A percentile compares a stretch with the other conserved stretches of the same genome.
Evolutionary conservation across 495 filamentous ascomycete genomes (phyloP).

Genomic region (Penicillium crystallinum): DNA sequence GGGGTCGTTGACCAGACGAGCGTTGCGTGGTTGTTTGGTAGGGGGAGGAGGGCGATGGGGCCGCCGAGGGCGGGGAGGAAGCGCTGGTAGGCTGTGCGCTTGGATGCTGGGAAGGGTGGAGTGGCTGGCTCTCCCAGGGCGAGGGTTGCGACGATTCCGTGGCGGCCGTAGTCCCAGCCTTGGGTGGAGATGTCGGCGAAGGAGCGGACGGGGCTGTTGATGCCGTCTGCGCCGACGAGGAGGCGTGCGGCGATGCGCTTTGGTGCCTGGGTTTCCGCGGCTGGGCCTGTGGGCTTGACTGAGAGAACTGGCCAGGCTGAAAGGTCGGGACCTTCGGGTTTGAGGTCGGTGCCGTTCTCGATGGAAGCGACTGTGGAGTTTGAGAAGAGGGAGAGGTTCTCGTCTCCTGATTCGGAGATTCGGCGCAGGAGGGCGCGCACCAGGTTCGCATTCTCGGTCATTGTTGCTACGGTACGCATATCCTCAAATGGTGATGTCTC

Average conservation of each 20-base stretch:
- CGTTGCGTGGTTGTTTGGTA: slow-evolving; percentile 75
- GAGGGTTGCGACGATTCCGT: slow-evolving; percentile 88
- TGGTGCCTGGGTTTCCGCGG: slow-evolving; percentile 29
- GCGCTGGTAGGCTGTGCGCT: slow-evolving; percentile 83
- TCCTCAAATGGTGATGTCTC: slow-evolving; percentile 45
- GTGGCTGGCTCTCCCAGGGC: slow-evolving; percentile 51
- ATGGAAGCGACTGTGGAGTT: slow-evolving; percentile 73
- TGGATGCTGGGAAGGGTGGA: slow-evolving; percentile 28
- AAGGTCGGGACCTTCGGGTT: slow-evolving; percentile 63
- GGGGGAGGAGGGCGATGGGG: slow-evolving; percentile 82
- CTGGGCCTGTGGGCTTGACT: slow-evolving; percentile 41
- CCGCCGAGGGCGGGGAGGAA: slow-evolving; percentile 80
- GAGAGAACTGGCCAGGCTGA: slow-evolving; percentile 81
- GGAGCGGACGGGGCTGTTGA: slow-evolving; percentile 85
- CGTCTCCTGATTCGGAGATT: slow-evolving; percentile 60
- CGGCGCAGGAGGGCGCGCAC: slow-evolving; percentile 67
- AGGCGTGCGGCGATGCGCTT: slow-evolving; percentile 68
- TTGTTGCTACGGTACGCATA: slow-evolving; percentile 72
- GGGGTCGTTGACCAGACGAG: slow-evolving; percentile 93
- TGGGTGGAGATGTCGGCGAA: slow-evolving; percentile 80
- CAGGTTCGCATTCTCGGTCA: slow-evolving; percentile 92
- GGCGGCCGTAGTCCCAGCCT: slow-evolving; percentile 90
- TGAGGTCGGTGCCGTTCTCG: slow-evolving; percentile 57
- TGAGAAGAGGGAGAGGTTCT: slow-evolving; percentile 62
- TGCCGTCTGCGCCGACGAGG: slow-evolving; percentile 88